Evolutionary conservation across 345 rosid genomes (phyloP).

Genomic region (Eucalyptus pauciflora): DNA sequence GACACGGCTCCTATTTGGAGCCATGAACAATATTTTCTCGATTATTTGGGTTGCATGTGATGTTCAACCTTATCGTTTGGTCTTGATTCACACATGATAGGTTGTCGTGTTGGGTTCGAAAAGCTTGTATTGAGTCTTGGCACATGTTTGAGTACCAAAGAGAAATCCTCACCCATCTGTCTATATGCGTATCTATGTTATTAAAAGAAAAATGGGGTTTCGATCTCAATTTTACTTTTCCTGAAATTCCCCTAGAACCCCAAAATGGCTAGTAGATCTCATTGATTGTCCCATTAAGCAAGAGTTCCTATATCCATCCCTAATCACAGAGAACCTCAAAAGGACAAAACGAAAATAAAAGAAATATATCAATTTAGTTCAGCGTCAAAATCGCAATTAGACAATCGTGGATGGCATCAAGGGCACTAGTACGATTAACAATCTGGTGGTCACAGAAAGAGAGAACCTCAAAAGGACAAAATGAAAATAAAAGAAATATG

Average conservation of each 20-base stretch:
- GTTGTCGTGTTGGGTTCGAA: background rate
- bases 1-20: background rate
- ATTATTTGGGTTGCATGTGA: background rate
- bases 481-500: background rate
- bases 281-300: background rate
- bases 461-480: background rate
- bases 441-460: background rate
- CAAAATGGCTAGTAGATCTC: background rate
- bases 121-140: background rate
- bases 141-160: background rate
- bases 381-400: background rate
- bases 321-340: background rate
- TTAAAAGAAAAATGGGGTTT: background rate
- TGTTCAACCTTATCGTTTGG: background rate
- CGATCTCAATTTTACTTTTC: background rate
- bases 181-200: background rate
- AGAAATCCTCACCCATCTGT: background rate
- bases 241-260: background rate
- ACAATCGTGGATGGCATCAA: background rate
- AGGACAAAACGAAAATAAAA: background rate
- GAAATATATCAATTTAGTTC: background rate
- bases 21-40: background rate
- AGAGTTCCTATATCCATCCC: background rate
- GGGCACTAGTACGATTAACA: background rate
- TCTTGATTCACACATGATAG: background rate